Percentiles rank a stretch among this genome's conserved stretches.
These are phyloP conservation scores for Paramecium primaurelia DNA, from an alignment of 73 alveolate genomes.

Conservation along the genomic window DNA sequence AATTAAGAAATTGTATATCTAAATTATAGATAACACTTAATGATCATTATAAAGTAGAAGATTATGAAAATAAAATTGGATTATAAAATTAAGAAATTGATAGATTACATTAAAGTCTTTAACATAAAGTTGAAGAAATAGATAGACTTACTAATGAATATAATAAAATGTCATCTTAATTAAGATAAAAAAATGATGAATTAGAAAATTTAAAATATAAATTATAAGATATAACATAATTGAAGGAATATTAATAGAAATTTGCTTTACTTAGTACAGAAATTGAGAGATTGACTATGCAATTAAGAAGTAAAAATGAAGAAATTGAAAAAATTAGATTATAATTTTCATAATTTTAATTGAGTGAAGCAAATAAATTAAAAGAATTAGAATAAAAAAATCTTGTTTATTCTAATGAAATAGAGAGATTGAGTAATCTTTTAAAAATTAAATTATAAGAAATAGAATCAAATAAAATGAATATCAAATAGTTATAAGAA, in stretches of 20 bases:
- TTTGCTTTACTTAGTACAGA: neutral
- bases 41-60: conserved; percentile 6
- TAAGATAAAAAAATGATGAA: neutral
- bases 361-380: neutral
- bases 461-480: neutral
- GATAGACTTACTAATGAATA: neutral
- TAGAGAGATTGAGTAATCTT: conserved; percentile 1
- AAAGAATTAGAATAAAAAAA: conserved; percentile 11
- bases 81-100: conserved; percentile 13
- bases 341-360: neutral
- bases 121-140: neutral
- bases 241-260: neutral
- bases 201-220: neutral
- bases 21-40: conserved; percentile 2
- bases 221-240: neutral
- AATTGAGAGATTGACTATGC: neutral
- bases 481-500: neutral
- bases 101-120: neutral
- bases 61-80: conserved; percentile 28
- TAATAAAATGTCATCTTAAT: neutral
- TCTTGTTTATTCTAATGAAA: neutral
- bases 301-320: conserved; percentile 5
- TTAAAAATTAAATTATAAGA: neutral
- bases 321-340: conserved; percentile 10
- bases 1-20: neutral